These are phyloP conservation scores for Cicer yamashitae DNA, from an alignment of 306 rosid genomes.

Conservation along the genomic window DNA sequence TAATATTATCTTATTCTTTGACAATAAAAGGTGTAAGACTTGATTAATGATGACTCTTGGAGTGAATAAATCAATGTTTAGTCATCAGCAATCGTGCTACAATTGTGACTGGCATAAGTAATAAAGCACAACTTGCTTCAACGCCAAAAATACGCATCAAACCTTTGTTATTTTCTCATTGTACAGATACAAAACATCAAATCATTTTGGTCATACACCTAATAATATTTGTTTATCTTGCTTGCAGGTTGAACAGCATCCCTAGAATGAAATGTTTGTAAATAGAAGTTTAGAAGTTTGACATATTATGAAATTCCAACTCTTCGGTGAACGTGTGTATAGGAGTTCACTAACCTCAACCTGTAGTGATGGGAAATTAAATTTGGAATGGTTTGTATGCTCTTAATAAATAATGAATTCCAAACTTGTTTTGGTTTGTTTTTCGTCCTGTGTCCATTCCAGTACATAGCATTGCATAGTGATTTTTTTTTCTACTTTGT, in stretches of 20 bases:
- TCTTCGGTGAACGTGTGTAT: constrained; percentile 42
- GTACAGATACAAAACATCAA: not conserved
- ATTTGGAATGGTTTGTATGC: constrained; percentile 44
- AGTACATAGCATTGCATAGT: constrained; percentile 23
- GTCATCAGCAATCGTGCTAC: not conserved
- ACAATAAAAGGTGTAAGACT: constrained; percentile 65
- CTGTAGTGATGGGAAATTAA: constrained; percentile 47
- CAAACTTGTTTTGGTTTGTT: not conserved
- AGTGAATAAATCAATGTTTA: constrained; percentile 27
- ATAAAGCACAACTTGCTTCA: not conserved
- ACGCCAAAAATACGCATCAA: not conserved
- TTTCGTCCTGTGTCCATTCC: not conserved
- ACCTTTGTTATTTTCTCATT: not conserved
- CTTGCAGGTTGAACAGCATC: constrained; percentile 54
- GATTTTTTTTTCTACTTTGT: not conserved
- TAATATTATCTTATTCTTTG: constrained; percentile 38
- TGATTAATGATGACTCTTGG: constrained; percentile 58
- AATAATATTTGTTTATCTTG: constrained; percentile 29
- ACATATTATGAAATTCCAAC: constrained; percentile 34
- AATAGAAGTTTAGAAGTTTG: constrained; percentile 54
- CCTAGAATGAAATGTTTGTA: constrained; percentile 48
- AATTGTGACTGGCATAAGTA: not conserved
- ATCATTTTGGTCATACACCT: constrained; percentile 12
- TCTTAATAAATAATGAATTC: constrained; percentile 8
- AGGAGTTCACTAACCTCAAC: constrained; percentile 46